Base-by-base conservation (phyloP, 371 early-diverging fungal species). In the Rhizopus delemar region DNA sequence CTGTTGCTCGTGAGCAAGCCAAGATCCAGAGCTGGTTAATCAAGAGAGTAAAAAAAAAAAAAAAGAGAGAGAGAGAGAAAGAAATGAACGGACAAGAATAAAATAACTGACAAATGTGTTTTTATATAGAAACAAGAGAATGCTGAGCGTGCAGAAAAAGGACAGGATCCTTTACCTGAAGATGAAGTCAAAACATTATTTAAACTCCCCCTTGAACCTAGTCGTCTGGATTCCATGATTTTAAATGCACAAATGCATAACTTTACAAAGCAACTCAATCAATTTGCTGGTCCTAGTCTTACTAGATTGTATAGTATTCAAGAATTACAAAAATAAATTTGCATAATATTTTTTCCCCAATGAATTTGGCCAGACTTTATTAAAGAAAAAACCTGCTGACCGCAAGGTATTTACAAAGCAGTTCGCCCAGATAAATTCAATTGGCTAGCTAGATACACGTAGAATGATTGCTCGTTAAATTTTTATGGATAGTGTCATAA, bases 181-280 rank as follows among this genome's bases (percentile, higher is more conserved):
- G 89, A 88, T 54, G 89, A 94, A 68, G 82, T 93, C 53, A 75
- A 81, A 57, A 75, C 79, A 46, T 73, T 85, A 71, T 89, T 86
- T 79, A 87, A 80, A 71, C 62, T 79, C 48, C 91, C 90, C 34
- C 75, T 85, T 28, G 98, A 97, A 79, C 97, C 97, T 12, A 87
- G 91, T 68, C 88, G 95, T 64, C 77, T 97, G 61, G 94, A 95
- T 62, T 85, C 89, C 12, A 83, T 96, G 71, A 83, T 97, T 61
- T 83, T 92, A 64, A 87, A 87, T 36, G 89, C 91, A 59, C 96
- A 96, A 77, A 88, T 95, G 69, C 90, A 92, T 62, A 90, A 91
- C 70, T 90, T 93, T 73, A 90, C 90, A 76, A 92, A 93, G 80
- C 94, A 95, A 77, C 75, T 96, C 57, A 90, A 93, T 65, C 89